These are phyloP conservation scores for Perkinsela sp. DNA, from an alignment of 208 protist species.

Conservation along the genomic window DNA sequence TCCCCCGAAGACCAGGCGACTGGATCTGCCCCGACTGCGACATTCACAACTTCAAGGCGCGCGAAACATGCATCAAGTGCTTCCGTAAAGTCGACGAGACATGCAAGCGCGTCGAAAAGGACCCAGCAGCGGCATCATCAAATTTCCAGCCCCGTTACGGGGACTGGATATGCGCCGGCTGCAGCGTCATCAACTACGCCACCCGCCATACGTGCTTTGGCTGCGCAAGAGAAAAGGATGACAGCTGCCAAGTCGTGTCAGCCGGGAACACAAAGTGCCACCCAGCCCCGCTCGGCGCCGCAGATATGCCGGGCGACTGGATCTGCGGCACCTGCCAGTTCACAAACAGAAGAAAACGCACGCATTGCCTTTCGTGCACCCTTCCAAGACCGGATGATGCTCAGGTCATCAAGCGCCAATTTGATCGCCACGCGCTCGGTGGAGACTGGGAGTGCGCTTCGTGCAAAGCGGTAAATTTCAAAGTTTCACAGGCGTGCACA, in stretches of 20 bases:
- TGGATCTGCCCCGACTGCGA: slow-evolving; percentile 5
- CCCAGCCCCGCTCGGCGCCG: not conserved
- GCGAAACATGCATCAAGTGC: slow-evolving; percentile 3
- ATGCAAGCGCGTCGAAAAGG: not conserved
- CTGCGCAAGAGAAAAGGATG: not conserved
- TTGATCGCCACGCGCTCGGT: not conserved
- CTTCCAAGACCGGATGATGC: not conserved
- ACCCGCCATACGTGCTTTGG: not conserved
- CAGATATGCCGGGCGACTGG: not conserved
- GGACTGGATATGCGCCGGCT: slow-evolving; percentile 1
- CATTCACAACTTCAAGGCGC: slow-evolving; percentile 4
- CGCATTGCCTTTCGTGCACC: not conserved
- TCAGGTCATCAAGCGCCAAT: not conserved
- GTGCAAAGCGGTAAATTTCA: slow-evolving; percentile 1
- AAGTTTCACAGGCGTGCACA: not conserved
- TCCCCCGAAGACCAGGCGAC: not conserved
- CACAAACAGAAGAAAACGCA: not conserved
- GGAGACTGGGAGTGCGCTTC: not conserved
- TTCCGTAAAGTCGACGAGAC: not conserved
- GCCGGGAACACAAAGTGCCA: not conserved
- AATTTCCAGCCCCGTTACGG: not conserved
- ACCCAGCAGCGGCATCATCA: not conserved
- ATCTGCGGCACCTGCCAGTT: not conserved
- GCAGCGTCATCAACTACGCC: slow-evolving; percentile 2
- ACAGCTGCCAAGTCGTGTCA: not conserved